Base-by-base conservation (phyloP, 1,284 basidiomycete genomes). In the Trichosporon ovoides region DNA sequence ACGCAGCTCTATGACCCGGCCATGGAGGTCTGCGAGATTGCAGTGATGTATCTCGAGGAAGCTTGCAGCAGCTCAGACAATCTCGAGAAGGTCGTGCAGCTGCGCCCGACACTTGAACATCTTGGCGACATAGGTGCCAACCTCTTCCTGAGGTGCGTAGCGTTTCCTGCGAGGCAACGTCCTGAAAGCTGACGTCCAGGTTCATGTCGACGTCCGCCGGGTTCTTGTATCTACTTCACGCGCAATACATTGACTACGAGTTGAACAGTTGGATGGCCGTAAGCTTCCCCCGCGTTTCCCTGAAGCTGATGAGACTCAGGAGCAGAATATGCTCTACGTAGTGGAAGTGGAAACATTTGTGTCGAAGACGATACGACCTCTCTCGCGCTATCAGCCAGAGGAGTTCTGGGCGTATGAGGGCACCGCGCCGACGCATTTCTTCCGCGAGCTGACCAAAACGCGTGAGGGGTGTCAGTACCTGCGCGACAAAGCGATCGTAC, bases 261-360 rank as follows among this genome's bases (percentile, higher is more conserved):
- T 89, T 98, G 82, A 92, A 98, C 64, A 83, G 86, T 59, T 99
- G 96, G 96, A 89, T 95, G 70, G 84, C 90, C 73, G 92, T 92
- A 66, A 70, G 87, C 72, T 20, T 28, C 10, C 10, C 9, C n/a
- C 14, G 6, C 7, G 28, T 9, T 5, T 16, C 5, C 11, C 5
- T 6, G 3, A n/a, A 51, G 28, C 53, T 56, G 34, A 56, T 19
- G 13, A 31, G 9, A 4, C 28, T n/a, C 36, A 75, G 75, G 74
- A 75, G 50, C 70, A 74, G 12, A 78, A 78, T 61, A 53, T 75
- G 20, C 67, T 76, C 13, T 78, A 78, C 56, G 74, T 78, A 5
- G 68, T 76, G 9, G 75, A 78, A 53, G 71, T 70, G 3, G 77
- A 78, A 64, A 71, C 74, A 2, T 77, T 74, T 49, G 73, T 76